Conservation (phyloP, 805 yeast genomes). For the Nakazawaea wyomingensis region DNA sequence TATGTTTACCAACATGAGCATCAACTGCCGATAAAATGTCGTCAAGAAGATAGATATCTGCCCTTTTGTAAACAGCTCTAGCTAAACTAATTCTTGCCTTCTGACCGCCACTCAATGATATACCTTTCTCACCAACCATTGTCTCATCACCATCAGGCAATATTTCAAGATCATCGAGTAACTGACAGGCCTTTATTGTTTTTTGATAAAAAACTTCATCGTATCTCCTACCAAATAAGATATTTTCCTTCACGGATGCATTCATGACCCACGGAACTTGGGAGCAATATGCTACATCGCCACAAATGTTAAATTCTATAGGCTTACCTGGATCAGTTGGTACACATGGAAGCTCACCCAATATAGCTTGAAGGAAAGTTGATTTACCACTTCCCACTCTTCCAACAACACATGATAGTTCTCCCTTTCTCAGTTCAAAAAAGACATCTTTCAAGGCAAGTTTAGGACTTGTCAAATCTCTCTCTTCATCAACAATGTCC, state of each 20-base stretch:
- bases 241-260: constrained; percentile 87
- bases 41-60: constrained; percentile 86
- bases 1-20: constrained; percentile 89
- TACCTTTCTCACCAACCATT: constrained; percentile 95
- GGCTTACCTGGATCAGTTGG: constrained; percentile 22
- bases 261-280: constrained; percentile 96
- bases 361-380: constrained; percentile 45
- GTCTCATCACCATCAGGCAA: constrained; percentile 89
- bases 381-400: constrained; percentile 68
- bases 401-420: constrained; percentile 57
- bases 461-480: constrained; percentile 22
- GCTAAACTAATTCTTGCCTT: constrained; percentile 94
- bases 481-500: constrained; percentile 32
- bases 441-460: constrained; percentile 44
- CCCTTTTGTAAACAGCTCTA: constrained; percentile 91
- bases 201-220: constrained; percentile 77
- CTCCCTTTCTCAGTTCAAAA: constrained; percentile 47
- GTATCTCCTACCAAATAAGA: constrained; percentile 80
- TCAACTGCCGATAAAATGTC: constrained; percentile 96
- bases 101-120: constrained; percentile 95
- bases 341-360: constrained; percentile 48
- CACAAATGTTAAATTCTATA: constrained; percentile 24
- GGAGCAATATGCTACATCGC: constrained; percentile 55
- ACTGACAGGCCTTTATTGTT: constrained; percentile 85
- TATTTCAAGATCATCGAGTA: constrained; percentile 68